A percentile compares a stretch with the other conserved stretches of the same genome.
Evolutionary conservation across 2,329 filamentous ascomycete species (phyloP).

Genomic region (Fusarium nematophilum): DNA sequence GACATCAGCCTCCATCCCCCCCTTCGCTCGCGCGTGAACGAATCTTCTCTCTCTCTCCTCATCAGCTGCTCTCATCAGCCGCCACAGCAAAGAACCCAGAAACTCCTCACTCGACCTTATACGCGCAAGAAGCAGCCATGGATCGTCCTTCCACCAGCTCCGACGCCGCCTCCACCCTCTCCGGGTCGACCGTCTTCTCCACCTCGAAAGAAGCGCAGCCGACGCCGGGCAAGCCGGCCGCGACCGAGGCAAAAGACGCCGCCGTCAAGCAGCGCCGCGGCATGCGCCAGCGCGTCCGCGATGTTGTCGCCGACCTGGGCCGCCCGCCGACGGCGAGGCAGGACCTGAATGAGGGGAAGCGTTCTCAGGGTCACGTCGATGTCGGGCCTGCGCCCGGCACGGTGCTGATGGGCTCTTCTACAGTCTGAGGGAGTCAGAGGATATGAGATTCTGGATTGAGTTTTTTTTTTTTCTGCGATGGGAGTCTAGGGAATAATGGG

Average conservation of each 20-base stretch:
- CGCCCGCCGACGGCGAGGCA: conserved; percentile 47
- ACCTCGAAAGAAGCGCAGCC: conserved; percentile 42
- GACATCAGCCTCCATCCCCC: not conserved
- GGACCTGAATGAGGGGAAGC: conserved; percentile 48
- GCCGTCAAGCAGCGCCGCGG: conserved; percentile 37
- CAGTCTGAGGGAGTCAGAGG: conserved; percentile 30
- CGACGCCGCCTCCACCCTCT: conserved; percentile 47
- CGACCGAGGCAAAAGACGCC: conserved; percentile 1
- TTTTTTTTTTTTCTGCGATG: too few species aligned
- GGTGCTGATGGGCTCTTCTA: conserved; percentile 37
- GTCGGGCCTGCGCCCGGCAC: conserved; percentile 42
- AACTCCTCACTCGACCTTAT: not conserved
- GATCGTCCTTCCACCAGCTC: conserved; percentile 42
- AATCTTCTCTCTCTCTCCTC: too few species aligned
- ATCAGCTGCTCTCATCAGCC: too few species aligned
- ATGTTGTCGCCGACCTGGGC: conserved; percentile 49
- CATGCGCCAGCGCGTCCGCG: conserved; percentile 49
- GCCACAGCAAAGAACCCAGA: not conserved
- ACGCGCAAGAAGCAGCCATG: too few species aligned
- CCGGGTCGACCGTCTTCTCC: conserved; percentile 46
- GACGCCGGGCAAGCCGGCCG: conserved; percentile 19
- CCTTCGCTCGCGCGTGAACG: too few species aligned
- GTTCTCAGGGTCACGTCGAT: conserved; percentile 44
- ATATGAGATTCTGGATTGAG: too few species aligned
- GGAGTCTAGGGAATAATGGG: not conserved